Conservation (phyloP, 495 filamentous ascomycete species). For the Penicillium cosmopolitanum region DNA sequence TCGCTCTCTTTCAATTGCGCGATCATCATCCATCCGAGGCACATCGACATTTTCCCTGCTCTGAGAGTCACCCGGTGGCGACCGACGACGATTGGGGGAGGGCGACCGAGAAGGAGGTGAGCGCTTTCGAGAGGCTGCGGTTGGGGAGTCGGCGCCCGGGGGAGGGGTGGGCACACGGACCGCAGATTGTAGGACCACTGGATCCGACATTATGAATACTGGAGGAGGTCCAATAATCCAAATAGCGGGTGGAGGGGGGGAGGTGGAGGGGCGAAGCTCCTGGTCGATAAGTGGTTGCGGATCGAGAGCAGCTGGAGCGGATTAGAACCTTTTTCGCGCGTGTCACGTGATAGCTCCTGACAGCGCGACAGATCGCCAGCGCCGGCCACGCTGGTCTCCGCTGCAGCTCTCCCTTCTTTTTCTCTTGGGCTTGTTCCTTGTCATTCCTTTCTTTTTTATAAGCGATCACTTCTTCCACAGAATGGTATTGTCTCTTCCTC, state of each 20-base stretch:
- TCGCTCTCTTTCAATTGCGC: conserved; percentile 63
- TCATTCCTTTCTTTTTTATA: conserved; percentile 8
- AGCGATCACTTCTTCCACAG: conserved; percentile 22
- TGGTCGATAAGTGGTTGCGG: conserved; percentile 19
- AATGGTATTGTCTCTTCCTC: conserved; percentile 25
- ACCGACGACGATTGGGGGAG: conserved; percentile 64
- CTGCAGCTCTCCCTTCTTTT: conserved; percentile 1
- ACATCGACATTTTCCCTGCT: conserved; percentile 40
- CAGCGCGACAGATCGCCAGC: not conserved
- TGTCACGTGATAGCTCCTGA: conserved; percentile 35
- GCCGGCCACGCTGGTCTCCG: not conserved
- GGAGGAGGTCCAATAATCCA: conserved; percentile 12
- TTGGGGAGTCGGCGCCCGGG: conserved; percentile 54
- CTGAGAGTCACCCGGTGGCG: conserved; percentile 52
- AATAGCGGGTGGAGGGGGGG: not conserved
- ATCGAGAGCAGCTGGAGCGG: not conserved
- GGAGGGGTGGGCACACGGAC: conserved; percentile 70
- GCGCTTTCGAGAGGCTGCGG: conserved; percentile 60
- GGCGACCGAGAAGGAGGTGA: conserved; percentile 66
- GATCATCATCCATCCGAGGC: conserved; percentile 56
- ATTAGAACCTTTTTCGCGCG: not conserved
- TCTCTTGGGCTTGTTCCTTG: conserved; percentile 1
- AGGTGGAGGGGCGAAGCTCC: conserved; percentile 12
- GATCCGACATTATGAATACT: conserved; percentile 45
- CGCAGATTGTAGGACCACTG: conserved; percentile 63